These are phyloP conservation scores for Reticulomyxa filosa DNA, from an alignment of 78 protist genomes.

Conservation along the genomic window DNA sequence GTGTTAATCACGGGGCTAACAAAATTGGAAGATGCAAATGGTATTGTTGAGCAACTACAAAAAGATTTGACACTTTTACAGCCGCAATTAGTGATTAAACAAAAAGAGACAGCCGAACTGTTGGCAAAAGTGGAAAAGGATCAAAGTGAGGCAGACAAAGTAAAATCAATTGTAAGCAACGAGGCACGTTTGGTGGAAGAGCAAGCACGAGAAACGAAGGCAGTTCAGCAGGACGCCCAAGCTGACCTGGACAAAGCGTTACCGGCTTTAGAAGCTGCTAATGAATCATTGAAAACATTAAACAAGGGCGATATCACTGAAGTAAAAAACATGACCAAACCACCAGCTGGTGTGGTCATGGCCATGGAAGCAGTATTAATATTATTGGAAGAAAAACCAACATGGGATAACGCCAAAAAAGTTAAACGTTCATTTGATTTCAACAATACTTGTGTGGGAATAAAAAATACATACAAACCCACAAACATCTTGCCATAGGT, in stretches of 20 bases:
- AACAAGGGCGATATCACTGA: conserved; percentile 36
- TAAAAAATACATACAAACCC: no score
- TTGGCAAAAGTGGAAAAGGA: conserved; percentile 22
- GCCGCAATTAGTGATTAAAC: conserved; percentile 21
- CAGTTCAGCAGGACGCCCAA: conserved; percentile 27
- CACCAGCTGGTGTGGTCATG: conserved; percentile 39
- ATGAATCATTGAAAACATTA: conserved; percentile 32
- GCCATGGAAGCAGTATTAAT: conserved; percentile 54
- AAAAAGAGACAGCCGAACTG: conserved; percentile 23
- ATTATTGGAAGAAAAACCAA: conserved; percentile 11
- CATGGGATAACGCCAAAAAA: conserved; percentile 48
- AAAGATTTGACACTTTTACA: conserved; percentile 22
- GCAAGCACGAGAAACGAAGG: conserved; percentile 28
- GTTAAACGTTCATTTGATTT: no score
- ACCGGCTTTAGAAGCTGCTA: conserved; percentile 48
- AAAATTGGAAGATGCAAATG: conserved; percentile 27
- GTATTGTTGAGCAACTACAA: conserved; percentile 33
- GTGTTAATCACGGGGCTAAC: conserved; percentile 39
- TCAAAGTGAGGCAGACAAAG: conserved; percentile 24
- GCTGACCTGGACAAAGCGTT: conserved; percentile 40
- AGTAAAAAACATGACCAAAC: conserved; percentile 35
- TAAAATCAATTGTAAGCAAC: conserved; percentile 6
- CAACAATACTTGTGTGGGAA: no score
- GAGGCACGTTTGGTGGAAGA: conserved; percentile 19
- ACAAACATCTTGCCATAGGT: no score